Evolutionary conservation across 352 stramenopile genomes (phyloP).

Genomic region (Saprolegnia diclina): DNA sequence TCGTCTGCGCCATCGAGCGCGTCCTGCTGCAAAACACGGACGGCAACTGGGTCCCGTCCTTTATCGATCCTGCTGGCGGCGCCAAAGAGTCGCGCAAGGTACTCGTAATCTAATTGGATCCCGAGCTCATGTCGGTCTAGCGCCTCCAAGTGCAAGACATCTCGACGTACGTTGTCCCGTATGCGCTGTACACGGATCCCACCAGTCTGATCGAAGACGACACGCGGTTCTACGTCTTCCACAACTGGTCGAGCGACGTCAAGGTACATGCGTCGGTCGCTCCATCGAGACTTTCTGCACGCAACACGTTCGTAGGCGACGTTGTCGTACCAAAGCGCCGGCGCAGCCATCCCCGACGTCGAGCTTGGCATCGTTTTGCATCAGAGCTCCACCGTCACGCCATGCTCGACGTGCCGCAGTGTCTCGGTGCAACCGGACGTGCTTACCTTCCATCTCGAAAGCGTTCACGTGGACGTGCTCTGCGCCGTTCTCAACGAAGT

Average conservation of each 20-base stretch:
- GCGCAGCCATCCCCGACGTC: conserved; percentile 73
- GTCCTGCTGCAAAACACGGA: conserved; percentile 37
- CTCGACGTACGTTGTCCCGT: conserved; percentile 51
- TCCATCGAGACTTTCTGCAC: neutral
- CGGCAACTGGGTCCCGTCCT: conserved; percentile 41
- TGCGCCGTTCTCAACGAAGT: conserved; percentile 84
- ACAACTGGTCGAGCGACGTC: conserved; percentile 71
- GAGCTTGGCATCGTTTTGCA: conserved; percentile 47
- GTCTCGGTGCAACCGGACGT: conserved; percentile 13
- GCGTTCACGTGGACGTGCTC: conserved; percentile 76
- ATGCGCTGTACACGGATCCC: conserved; percentile 35
- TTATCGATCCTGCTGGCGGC: conserved; percentile 36
- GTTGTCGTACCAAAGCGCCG: conserved; percentile 71
- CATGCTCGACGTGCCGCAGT: neutral
- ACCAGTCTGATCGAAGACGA: neutral
- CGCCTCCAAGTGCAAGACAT: conserved; percentile 57
- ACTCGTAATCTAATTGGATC: neutral
- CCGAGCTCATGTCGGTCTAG: conserved; percentile 30
- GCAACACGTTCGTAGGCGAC: conserved; percentile 31
- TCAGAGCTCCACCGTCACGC: neutral
- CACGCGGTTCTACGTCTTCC: conserved; percentile 69
- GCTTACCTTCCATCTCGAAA: conserved; percentile 51
- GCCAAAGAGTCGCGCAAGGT: conserved; percentile 80
- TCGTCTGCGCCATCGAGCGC: conserved; percentile 13
- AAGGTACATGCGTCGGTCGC: conserved; percentile 42